Conservation (phyloP, 2,329 filamentous ascomycete species). For the Lizonia empirigonia region DNA sequence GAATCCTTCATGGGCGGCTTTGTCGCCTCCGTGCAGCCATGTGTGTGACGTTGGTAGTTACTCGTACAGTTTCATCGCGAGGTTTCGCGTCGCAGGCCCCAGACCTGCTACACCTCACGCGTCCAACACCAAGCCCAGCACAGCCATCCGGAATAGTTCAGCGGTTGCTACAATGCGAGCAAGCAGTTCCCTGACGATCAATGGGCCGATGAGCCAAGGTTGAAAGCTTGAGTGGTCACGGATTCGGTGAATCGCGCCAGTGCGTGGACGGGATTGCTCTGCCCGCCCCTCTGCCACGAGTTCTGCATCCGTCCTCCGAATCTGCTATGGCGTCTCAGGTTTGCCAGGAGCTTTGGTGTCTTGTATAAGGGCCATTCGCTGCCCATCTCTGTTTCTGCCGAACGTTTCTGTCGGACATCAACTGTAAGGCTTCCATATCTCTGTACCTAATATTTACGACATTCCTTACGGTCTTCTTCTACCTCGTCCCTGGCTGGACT, state of each 20-base stretch:
- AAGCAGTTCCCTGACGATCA: constrained; percentile 37
- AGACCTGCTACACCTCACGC: constrained; percentile 46
- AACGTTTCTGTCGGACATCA: constrained; percentile 43
- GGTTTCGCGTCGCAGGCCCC: constrained; percentile 46
- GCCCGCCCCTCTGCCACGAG: constrained; percentile 39
- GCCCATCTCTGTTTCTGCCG: constrained; percentile 47
- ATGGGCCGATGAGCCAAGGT: constrained; percentile 37
- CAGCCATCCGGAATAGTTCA: constrained; percentile 27
- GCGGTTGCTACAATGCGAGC: constrained; percentile 36
- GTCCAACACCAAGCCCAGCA: constrained; percentile 37
- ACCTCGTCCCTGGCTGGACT: constrained; percentile 50
- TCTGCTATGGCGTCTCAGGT: constrained; percentile 48
- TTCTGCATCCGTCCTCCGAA: constrained; percentile 46
- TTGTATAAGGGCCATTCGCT: constrained; percentile 48
- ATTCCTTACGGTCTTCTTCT: constrained; percentile 47
- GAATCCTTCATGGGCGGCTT: constrained; percentile 34
- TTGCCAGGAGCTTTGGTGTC: constrained; percentile 35
- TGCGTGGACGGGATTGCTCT: constrained; percentile 41
- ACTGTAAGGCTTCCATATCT: constrained; percentile 41
- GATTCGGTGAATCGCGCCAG: constrained; percentile 37
- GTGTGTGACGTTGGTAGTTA: constrained; percentile 38
- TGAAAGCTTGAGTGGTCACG: constrained; percentile 42
- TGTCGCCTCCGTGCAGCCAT: constrained; percentile 36
- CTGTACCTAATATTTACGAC: constrained; percentile 46
- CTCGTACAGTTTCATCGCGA: constrained; percentile 43